These are phyloP conservation scores for Cladosporium sp. DNA, from an alignment of 2,329 filamentous ascomycete genomes.

Conservation along the genomic window DNA sequence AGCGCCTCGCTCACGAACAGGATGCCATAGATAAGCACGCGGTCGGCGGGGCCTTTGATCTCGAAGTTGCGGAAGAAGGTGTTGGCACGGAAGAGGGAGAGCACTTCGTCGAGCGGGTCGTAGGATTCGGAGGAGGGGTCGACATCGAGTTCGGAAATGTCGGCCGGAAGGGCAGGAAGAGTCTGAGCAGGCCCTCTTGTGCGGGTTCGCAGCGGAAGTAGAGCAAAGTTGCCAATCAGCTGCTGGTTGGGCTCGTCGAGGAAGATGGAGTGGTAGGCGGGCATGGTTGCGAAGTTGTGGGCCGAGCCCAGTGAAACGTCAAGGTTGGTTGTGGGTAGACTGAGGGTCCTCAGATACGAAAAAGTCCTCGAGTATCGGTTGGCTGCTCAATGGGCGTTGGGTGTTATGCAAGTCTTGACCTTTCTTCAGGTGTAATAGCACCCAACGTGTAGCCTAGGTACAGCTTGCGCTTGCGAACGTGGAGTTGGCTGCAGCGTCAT, in stretches of 20 bases:
- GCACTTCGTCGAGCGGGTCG: conserved; percentile 90
- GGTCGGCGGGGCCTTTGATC: conserved; percentile 91
- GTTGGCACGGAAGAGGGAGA: conserved; percentile 91
- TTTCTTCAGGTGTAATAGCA: not conserved
- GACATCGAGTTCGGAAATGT: conserved; percentile 50
- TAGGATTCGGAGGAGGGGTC: conserved; percentile 89
- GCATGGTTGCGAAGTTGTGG: conserved; percentile 20
- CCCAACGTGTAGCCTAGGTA: no score
- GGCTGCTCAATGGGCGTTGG: not conserved
- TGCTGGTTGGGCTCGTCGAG: conserved; percentile 67
- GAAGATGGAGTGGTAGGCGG: conserved; percentile 96
- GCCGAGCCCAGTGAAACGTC: no score
- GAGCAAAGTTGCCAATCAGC: conserved; percentile 79
- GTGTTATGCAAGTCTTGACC: not conserved
- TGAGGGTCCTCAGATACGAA: not conserved
- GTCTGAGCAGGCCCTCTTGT: conserved; percentile 92
- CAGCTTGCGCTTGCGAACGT: no score
- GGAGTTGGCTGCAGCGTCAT: no score
- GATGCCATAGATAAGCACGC: conserved; percentile 93
- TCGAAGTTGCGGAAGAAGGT: conserved; percentile 99
- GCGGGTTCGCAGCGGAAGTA: conserved; percentile 89
- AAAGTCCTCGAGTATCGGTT: not conserved
- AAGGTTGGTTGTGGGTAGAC: no score
- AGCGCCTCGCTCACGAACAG: conserved; percentile 89
- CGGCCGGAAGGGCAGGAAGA: conserved; percentile 53